Percentiles rank a stretch among this genome's conserved stretches.
Evolutionary conservation across 768 basidiomycete genomes (phyloP).

Genomic region (Tulasnella sp.): DNA sequence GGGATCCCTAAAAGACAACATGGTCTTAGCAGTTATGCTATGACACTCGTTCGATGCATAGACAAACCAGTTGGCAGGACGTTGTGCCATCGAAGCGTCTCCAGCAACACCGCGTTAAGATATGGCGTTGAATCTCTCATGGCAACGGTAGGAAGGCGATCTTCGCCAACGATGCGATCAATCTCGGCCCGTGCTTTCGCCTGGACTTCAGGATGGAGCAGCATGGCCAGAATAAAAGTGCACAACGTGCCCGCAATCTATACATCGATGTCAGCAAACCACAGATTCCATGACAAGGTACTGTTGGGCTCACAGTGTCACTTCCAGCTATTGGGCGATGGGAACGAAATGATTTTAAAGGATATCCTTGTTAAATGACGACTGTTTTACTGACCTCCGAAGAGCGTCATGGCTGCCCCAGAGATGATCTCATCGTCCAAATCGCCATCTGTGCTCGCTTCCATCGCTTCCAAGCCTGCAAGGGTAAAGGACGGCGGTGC

Average conservation of each 20-base stretch:
- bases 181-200: constrained; percentile 11
- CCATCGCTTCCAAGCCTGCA: too few species aligned
- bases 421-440: background rate
- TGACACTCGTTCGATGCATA: too few species aligned
- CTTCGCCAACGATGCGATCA: constrained; percentile 11
- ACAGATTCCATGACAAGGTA: background rate
- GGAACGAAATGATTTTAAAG: background rate
- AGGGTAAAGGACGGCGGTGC: too few species aligned
- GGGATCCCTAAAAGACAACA: background rate
- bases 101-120: constrained; percentile 2
- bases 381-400: background rate
- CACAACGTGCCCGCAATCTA: constrained; percentile 3
- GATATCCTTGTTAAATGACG: background rate
- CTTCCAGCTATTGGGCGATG: background rate
- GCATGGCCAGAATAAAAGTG: constrained; percentile 12
- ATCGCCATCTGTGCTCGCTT: too few species aligned
- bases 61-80: background rate
- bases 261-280: background rate
- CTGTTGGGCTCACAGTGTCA: constrained; percentile 2
- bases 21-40: too few species aligned
- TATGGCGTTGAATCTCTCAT: constrained; percentile 7
- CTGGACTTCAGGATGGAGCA: constrained; percentile 14
- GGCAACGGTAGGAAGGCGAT: constrained; percentile 13
- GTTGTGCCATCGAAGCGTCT: background rate
- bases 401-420: background rate